Evolutionary conservation across 1,284 basidiomycete genomes (phyloP).

Genomic region (Sanghuangporus baumii): DNA sequence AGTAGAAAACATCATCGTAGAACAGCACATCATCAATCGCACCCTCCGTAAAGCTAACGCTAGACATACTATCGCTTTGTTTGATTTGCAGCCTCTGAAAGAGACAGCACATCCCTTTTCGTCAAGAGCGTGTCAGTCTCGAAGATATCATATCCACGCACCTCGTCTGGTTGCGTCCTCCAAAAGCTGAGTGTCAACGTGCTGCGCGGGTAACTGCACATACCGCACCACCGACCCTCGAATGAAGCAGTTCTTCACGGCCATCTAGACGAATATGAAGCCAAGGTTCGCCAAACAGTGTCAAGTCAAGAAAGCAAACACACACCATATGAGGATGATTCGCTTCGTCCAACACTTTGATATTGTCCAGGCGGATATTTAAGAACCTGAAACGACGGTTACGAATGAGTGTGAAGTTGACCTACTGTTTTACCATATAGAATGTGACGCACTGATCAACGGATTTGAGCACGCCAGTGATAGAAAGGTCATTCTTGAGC

Average conservation of each 20-base stretch:
- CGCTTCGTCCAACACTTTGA: slow-evolving; percentile 88
- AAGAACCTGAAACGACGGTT: slow-evolving; percentile 62
- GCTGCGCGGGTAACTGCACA: slow-evolving; percentile 88
- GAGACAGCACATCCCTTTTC: not conserved
- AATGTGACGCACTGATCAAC: slow-evolving; percentile 84
- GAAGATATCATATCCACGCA: slow-evolving; percentile 30
- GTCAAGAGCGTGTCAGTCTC: slow-evolving; percentile 6
- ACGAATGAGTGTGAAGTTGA: not conserved
- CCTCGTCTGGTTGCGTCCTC: slow-evolving; percentile 98
- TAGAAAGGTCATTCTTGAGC: slow-evolving; percentile 98
- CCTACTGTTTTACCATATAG: not conserved
- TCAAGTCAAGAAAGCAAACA: slow-evolving; percentile 13
- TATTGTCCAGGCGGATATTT: slow-evolving; percentile 94
- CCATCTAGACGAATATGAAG: slow-evolving; percentile 61
- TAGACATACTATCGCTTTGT: slow-evolving; percentile 40
- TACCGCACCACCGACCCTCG: slow-evolving; percentile 98
- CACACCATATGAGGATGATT: slow-evolving; percentile 96
- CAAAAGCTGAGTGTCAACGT: slow-evolving; percentile 92
- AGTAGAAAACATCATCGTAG: not conserved
- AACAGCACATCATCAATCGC: not conserved
- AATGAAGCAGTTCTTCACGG: slow-evolving; percentile 98
- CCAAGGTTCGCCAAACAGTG: not conserved
- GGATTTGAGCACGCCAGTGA: slow-evolving; percentile 94
- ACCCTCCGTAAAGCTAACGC: not conserved
- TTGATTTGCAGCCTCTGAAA: slow-evolving; percentile 48